A percentile compares a stretch with the other conserved stretches of the same genome.
Evolutionary conservation across 2,329 filamentous ascomycete species (phyloP).

Genomic region (Aspergillus oerlinghausenensis): DNA sequence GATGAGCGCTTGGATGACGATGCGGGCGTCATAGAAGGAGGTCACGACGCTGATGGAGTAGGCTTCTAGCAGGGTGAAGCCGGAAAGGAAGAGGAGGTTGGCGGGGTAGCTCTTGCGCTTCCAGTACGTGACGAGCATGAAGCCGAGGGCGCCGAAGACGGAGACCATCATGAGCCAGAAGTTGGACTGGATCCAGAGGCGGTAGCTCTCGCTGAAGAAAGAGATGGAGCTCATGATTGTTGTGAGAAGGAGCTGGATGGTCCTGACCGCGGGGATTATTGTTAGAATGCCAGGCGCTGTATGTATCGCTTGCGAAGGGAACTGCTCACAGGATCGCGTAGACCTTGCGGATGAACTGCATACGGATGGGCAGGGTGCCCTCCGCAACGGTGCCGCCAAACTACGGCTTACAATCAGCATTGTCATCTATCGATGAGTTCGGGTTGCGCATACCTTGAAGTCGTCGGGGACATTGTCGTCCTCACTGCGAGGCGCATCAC

Average conservation of each 20-base stretch:
- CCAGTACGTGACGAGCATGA: conserved; percentile 88
- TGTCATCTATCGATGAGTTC: not conserved
- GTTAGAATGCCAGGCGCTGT: not conserved
- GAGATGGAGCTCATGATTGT: conserved; percentile 74
- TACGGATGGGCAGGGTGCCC: conserved; percentile 89
- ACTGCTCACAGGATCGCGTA: conserved; percentile 77
- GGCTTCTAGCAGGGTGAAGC: conserved; percentile 87
- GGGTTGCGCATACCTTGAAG: conserved; percentile 69
- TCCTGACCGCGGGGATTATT: conserved; percentile 41
- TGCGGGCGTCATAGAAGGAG: conserved; percentile 75
- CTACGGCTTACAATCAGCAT: conserved; percentile 40
- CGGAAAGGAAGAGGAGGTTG: conserved; percentile 86
- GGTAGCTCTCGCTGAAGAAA: conserved; percentile 78
- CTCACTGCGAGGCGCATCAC: conserved; percentile 66
- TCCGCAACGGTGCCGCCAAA: conserved; percentile 92
- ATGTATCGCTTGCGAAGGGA: not conserved
- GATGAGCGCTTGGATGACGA: conserved; percentile 86
- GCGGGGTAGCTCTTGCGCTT: conserved; percentile 93
- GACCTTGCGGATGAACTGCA: conserved; percentile 96
- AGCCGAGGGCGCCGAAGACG: conserved; percentile 75
- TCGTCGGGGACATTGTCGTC: conserved; percentile 93
- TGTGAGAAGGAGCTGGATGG: conserved; percentile 86
- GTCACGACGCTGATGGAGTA: conserved; percentile 92
- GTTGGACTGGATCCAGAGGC: conserved; percentile 79
- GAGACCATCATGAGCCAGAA: conserved; percentile 81